Evolutionary conservation across 257 asterid genomes (phyloP).

Genomic region (Plectranthus barbatus): DNA sequence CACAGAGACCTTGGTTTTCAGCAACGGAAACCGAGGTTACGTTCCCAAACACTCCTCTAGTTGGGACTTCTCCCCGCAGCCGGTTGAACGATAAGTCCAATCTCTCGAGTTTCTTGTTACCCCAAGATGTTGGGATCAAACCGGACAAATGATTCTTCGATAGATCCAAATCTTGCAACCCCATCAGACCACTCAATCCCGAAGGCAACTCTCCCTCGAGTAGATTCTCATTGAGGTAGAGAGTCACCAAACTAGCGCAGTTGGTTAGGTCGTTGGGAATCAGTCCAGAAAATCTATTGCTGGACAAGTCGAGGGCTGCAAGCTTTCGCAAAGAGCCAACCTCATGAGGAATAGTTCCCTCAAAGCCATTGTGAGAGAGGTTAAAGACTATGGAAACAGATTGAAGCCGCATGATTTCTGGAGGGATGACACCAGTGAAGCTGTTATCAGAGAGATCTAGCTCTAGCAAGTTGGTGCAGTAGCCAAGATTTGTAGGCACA

Average conservation of each 20-base stretch:
- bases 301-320: conserved; percentile 6
- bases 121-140: not conserved
- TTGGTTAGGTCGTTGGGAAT: conserved; percentile 10
- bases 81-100: not conserved
- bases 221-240: conserved; percentile 1
- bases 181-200: conserved; percentile 11
- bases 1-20: conserved; percentile 5
- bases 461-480: not conserved
- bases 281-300: conserved; percentile 17
- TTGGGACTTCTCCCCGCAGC: conserved; percentile 10
- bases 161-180: conserved; percentile 15
- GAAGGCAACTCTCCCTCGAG: conserved; percentile 21
- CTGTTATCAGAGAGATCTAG: conserved; percentile 3
- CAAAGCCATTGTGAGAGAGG: not conserved
- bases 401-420: not conserved
- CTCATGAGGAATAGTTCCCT: conserved; percentile 10
- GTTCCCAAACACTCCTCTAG: not conserved
- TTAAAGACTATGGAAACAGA: conserved; percentile 1
- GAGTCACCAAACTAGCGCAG: not conserved
- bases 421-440: conserved; percentile 7
- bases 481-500: conserved; percentile 7
- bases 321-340: conserved; percentile 6
- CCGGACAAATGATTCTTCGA: conserved; percentile 15
- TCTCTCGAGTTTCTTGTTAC: not conserved
- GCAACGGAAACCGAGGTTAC: not conserved